These are phyloP conservation scores for Marasmius sp. DNA, from an alignment of 1,284 basidiomycete genomes.

Conservation along the genomic window DNA sequence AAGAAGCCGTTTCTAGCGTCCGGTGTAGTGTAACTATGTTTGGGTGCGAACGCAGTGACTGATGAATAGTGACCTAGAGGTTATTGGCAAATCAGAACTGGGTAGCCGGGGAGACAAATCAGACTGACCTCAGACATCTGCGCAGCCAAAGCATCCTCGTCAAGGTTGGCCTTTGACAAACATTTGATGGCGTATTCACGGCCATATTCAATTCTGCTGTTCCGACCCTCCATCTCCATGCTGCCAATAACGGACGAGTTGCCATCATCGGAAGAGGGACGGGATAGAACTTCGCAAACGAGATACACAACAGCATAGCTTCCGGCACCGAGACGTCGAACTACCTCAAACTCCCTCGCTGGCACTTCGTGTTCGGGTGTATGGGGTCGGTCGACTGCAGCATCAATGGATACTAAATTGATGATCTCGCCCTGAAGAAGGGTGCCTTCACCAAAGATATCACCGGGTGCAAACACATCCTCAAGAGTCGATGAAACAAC, in stretches of 20 bases:
- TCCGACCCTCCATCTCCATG: constrained; percentile 57
- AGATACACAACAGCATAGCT: constrained; percentile 94
- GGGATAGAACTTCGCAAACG: constrained; percentile 80
- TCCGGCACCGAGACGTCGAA: constrained; percentile 82
- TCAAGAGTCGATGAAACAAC: constrained; percentile 48
- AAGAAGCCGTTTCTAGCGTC: constrained; percentile 60
- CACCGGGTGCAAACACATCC: constrained; percentile 69
- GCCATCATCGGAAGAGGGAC: constrained; percentile 56
- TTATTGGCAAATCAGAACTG: constrained; percentile 7
- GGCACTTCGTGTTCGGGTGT: constrained; percentile 42
- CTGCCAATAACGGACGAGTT: constrained; percentile 54
- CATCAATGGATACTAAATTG: constrained; percentile 45
- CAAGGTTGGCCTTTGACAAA: constrained; percentile 89
- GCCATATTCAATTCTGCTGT: constrained; percentile 59
- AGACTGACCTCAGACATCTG: constrained; percentile 82
- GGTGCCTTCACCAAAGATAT: constrained; percentile 67
- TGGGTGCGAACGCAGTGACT: constrained; percentile 86
- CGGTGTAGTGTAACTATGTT: constrained; percentile 96
- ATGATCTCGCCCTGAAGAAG: constrained; percentile 64
- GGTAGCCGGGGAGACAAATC: constrained; percentile 6
- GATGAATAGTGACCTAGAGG: constrained; percentile 85
- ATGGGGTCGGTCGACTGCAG: constrained; percentile 23
- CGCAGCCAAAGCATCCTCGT: constrained; percentile 80
- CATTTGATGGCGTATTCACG: constrained; percentile 96
- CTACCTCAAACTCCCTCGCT: constrained; percentile 76